Evolutionary conservation across 2,329 filamentous ascomycete species (phyloP).

Genomic region (Hypoxylon sp.): DNA sequence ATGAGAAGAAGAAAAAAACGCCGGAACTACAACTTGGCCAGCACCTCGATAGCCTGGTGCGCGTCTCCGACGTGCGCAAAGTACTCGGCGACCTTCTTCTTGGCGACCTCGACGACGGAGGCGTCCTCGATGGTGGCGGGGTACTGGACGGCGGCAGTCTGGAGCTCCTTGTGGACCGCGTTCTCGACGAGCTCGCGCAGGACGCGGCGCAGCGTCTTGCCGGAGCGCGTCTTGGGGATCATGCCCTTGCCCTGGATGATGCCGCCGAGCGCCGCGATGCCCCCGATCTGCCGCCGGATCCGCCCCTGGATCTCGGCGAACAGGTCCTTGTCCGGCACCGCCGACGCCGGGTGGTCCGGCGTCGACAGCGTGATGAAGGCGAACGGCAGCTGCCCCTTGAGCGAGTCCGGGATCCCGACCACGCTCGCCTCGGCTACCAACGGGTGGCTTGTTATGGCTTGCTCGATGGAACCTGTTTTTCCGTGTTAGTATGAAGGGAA

Average conservation of each 20-base stretch:
- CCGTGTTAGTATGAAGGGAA: neutral
- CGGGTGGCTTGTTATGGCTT: slow-evolving; percentile 84
- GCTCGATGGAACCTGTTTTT: slow-evolving; percentile 78
- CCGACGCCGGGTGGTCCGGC: slow-evolving; percentile 58
- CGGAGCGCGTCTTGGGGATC: slow-evolving; percentile 91
- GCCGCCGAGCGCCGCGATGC: slow-evolving; percentile 85
- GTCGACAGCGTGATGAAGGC: slow-evolving; percentile 74
- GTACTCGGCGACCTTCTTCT: slow-evolving; percentile 75
- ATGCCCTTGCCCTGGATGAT: slow-evolving; percentile 85
- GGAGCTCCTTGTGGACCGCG: slow-evolving; percentile 75
- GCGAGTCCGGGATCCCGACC: slow-evolving; percentile 80
- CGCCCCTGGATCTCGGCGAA: slow-evolving; percentile 72
- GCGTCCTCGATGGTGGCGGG: slow-evolving; percentile 88
- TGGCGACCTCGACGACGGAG: slow-evolving; percentile 76
- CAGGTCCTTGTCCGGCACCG: slow-evolving; percentile 56
- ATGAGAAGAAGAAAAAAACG: too few species aligned
- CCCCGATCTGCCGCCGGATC: slow-evolving; percentile 82
- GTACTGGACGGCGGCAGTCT: slow-evolving; percentile 72
- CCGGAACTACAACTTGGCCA: slow-evolving; percentile 60
- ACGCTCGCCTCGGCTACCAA: slow-evolving; percentile 84
- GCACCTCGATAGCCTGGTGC: slow-evolving; percentile 56
- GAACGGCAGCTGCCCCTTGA: slow-evolving; percentile 93
- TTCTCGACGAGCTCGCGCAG: slow-evolving; percentile 86
- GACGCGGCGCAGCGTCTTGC: slow-evolving; percentile 86
- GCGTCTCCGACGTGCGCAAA: slow-evolving; percentile 62